Base-by-base conservation (phyloP, 495 filamentous ascomycete species). In the Neurospora hispaniola region DNA sequence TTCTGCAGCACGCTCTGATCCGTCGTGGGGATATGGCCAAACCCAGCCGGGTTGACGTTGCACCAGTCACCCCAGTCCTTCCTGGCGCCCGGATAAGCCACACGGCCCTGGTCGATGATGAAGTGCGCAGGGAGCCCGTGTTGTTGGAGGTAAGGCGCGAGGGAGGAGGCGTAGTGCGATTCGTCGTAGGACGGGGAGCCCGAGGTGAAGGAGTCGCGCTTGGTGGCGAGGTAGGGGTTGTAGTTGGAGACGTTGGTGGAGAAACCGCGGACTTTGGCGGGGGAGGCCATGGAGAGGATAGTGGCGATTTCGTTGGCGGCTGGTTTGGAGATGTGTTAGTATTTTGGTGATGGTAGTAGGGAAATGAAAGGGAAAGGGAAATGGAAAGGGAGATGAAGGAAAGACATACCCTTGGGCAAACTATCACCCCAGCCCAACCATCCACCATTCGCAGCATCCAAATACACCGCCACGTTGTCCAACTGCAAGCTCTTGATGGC, bases 341-440 rank as follows among this genome's bases (percentile, higher is more conserved):
- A n/a, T n/a, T n/a, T n/a, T n/a, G n/a, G n/a, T 12, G n/a, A 18
- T 35, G 20, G 39, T 54, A 2, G 39, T 40, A 40, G 39, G 39
- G 69, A 20, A 59, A 62, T 9, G 31, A 8, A 39, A 27, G 18
- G n/a, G 18, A 9, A 23, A 12, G 8, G 4, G n/a, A 12, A 48
- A 4, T 23, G 8, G 10, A 12, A 23, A 23, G 7, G 6, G 12
- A 2, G 18, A 48, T n/a, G n/a, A 3, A 54, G 2, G 3, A 16
- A 31, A 3, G 0, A 7, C 23, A 8, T 18, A 66, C 54, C 54
- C 6, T 78, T 74, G 35, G 71, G 70, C 70, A 94, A 82, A 82
- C 93, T 93, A 46, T 87, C 90, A n/a, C 86, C 79, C 92, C 92
- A 94, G 68, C 92, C 92, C 18, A 93, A 84, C 92, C 91, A 94